Conservation (phyloP, 2,329 filamentous ascomycete genomes). For the Ophiosphaerella herpotricha region DNA sequence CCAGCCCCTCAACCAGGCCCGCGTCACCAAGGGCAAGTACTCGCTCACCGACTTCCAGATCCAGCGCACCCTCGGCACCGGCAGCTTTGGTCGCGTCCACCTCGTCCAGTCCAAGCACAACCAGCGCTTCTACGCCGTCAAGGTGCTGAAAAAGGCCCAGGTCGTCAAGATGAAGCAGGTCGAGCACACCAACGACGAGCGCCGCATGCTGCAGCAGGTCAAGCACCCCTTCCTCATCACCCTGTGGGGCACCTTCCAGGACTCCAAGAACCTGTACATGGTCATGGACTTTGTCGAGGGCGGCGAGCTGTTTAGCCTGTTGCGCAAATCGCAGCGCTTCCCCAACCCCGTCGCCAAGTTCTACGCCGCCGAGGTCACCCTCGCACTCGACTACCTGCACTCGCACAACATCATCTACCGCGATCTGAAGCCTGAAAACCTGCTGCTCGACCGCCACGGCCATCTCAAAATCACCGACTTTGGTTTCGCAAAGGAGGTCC, state of each 20-base stretch:
- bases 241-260: conserved; percentile 97
- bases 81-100: conserved; percentile 95
- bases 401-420: conserved; percentile 96
- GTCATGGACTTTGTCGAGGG: conserved; percentile 99
- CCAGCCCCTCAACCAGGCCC: conserved; percentile 46
- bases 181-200: conserved; percentile 98
- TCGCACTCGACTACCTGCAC: conserved; percentile 94
- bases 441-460: conserved; percentile 88
- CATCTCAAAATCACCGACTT: conserved; percentile 98
- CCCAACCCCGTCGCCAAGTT: conserved; percentile 99
- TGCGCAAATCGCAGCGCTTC: conserved; percentile 97
- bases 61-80: conserved; percentile 89
- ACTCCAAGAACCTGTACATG: conserved; percentile 96
- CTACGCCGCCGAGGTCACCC: conserved; percentile 95
- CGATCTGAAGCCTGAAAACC: conserved; percentile 93
- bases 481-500: conserved; percentile 96
- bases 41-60: conserved; percentile 88
- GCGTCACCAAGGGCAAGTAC: conserved; percentile 96
- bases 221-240: conserved; percentile 98
- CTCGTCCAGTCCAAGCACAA: conserved; percentile 98
- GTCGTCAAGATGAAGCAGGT: conserved; percentile 99
- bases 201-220: conserved; percentile 92
- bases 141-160: conserved; percentile 97
- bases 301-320: conserved; percentile 91
- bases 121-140: conserved; percentile 96